Percentiles rank a stretch among this genome's conserved stretches.
phyloP scores from a whole-genome alignment of 2,329 filamentous ascomycete species.

The Cladorrhinum sp. region DNA sequence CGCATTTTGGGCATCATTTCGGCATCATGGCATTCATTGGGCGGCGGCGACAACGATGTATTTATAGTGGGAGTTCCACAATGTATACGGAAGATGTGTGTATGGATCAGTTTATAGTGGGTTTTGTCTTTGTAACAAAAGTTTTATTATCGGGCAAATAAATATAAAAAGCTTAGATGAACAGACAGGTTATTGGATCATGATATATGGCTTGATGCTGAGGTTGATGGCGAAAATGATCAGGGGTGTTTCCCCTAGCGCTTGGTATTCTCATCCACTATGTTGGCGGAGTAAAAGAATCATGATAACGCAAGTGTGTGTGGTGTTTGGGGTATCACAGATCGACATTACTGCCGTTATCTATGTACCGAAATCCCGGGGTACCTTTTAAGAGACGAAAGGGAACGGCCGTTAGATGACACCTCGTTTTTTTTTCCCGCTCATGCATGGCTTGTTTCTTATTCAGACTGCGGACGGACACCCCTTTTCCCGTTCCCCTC shows the following conservation, averaged over 20 bases:
- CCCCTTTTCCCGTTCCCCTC: too few species aligned
- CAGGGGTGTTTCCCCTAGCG: too few species aligned
- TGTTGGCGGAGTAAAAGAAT: neutral
- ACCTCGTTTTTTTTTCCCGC: too few species aligned
- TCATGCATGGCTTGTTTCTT: neutral
- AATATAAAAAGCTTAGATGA: neutral
- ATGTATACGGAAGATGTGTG: neutral
- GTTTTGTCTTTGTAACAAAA: neutral
- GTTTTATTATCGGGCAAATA: neutral
- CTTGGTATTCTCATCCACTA: too few species aligned
- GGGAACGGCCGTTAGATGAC: neutral
- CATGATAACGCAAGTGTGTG: neutral
- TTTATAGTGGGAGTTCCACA: neutral
- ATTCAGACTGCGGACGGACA: too few species aligned
- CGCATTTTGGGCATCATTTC: neutral
- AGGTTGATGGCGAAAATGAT: too few species aligned
- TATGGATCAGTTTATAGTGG: neutral
- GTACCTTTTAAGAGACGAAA: too few species aligned
- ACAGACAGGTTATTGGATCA: too few species aligned
- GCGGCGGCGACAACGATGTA: neutral
- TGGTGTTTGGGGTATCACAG: neutral
- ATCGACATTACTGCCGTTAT: too few species aligned
- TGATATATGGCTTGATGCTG: too few species aligned
- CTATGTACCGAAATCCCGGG: too few species aligned
- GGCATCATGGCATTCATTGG: neutral